Evolutionary conservation across 1,284 basidiomycete species (phyloP), one percentile per base, ranked within the genome.

Genomic region (Erythrobasidium hasegawianum): DNA sequence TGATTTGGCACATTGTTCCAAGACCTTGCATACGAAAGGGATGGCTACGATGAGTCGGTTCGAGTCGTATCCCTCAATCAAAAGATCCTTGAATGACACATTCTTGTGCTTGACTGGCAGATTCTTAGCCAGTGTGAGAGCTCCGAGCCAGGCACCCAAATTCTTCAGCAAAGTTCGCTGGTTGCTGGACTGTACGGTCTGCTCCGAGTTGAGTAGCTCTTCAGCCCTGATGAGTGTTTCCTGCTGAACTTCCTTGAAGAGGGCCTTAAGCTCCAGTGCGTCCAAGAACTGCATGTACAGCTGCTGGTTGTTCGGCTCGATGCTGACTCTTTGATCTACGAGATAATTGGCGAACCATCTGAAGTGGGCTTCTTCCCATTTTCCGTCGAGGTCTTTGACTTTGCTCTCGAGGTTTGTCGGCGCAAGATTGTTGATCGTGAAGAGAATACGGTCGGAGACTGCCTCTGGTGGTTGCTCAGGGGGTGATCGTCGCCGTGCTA

Each of bases 261-360:
- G 79, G 43, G 75, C 74, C n/a, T 71, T 68, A 53, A 84, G 81
- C 71, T 87, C 83, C 71, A 99, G 79, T 1, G 87, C 85, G 65
- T 97, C 90, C 64, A 99, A 80, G 76, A 99, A 90, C 68, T 92
- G 87, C 70, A 96, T 85, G 78, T 99, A 99, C 33, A 98, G 85
- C 53, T 86, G 84, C 74, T 98, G 96, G 75, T 98, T 97, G 81
- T 98, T 99, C 57, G 91, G 92, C 79, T 99, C 96, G 67, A 90
- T 89, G 78, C 87, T 89, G 77, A 98, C 87, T 55, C 96, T 90
- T 75, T 97, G 90, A 72, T 95, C 89, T 26, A 98, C 92, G 52
- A 99, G 84, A 78, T 98, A 98, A 76, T 94, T 88, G 43, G 96
- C 94, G 76, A 99, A 96, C 96, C 96, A 99, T 65, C 88, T 84